Evolutionary conservation across 2,329 filamentous ascomycete genomes (phyloP), one percentile per base, ranked within the genome.

Genomic region (Akanthomyces lecanii): DNA sequence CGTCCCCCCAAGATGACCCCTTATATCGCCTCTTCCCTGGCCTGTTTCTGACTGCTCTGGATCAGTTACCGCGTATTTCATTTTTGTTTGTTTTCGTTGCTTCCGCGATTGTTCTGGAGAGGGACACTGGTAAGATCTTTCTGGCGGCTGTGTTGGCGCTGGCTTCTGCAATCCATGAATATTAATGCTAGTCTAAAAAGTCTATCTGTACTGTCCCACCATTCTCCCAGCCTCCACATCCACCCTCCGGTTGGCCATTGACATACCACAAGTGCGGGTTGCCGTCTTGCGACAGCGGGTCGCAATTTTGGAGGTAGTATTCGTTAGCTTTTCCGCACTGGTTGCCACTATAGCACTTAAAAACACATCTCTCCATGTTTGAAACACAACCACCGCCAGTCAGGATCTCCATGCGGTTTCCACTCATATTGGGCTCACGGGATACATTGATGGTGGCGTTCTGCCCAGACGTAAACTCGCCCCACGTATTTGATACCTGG

Each of bases 381-480:
- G 75, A 74, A 12, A 71, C 67, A 70, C 79, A 81, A 63, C 76
- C 74, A 64, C 70, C 71, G 61, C 71, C 71, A 57, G 74, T 72
- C 25, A 53, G 40, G n/a, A 70, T 63, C 53, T 66, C 69, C 71
- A 79, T 77, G 55, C 42, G 64, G 66, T 73, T 70, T 42, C 78
- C 78, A 52, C 67, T 65, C 77, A 81, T 79, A 70, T 78, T 77
- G 69, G 79, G 72, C 64, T 78, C 72, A 40, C n/a, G n/a, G n/a
- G n/a, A n/a, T n/a, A n/a, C n/a, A n/a, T n/a, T n/a, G n/a, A n/a
- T n/a, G n/a, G n/a, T 74, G 65, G 76, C 77, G 21, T 64, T 70
- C 2, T 48, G 62, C 53, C 74, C 74, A 52, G 75, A 76, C 61
- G 73, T 79, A 62, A 74, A 76, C 71, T 81, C 78, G 62, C 72